phyloP scores from a whole-genome alignment of 2,329 filamentous ascomycete genomes.

The Cryphonectria naterciae region DNA sequence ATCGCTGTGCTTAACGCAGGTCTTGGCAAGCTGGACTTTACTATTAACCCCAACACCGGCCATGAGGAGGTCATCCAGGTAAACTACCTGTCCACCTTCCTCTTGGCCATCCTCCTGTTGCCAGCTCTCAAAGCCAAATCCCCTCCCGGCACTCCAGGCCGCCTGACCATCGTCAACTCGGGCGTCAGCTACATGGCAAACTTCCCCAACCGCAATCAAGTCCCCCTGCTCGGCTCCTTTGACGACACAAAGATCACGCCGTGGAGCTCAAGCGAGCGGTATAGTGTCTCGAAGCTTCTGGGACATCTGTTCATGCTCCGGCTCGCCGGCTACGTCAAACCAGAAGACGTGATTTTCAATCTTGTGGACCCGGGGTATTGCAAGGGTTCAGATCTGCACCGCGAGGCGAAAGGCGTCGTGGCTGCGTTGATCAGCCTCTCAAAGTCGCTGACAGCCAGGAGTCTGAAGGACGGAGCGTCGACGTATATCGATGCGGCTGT shows the following conservation, averaged over 20 bases:
- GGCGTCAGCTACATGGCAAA: conserved; percentile 34
- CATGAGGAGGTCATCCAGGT: conserved; percentile 20
- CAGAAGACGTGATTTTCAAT: conserved; percentile 38
- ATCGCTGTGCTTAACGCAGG: conserved; percentile 19
- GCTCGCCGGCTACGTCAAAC: conserved; percentile 35
- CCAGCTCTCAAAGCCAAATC: not conserved
- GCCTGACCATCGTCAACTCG: conserved; percentile 40
- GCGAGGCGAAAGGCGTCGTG: conserved; percentile 21
- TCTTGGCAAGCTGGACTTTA: conserved; percentile 32
- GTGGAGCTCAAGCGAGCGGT: conserved; percentile 30
- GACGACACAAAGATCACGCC: conserved; percentile 34
- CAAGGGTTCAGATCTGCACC: conserved; percentile 38
- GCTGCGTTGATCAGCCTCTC: not conserved
- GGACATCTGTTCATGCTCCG: conserved; percentile 38
- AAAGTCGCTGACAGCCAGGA: not conserved
- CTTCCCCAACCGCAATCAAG: conserved; percentile 33
- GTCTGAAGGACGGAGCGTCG: conserved; percentile 45
- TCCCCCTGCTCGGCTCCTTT: conserved; percentile 36
- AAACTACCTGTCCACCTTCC: conserved; percentile 20
- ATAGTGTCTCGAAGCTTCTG: conserved; percentile 36
- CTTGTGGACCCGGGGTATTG: conserved; percentile 41
- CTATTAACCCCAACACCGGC: conserved; percentile 11
- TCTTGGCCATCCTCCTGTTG: conserved; percentile 12
- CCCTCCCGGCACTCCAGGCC: conserved; percentile 29
- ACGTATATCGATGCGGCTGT: conserved; percentile 52